Percentiles rank a stretch among this genome's conserved stretches.
Evolutionary conservation across 1,284 basidiomycete genomes (phyloP).

Genomic region (Ustilago trichophora): DNA sequence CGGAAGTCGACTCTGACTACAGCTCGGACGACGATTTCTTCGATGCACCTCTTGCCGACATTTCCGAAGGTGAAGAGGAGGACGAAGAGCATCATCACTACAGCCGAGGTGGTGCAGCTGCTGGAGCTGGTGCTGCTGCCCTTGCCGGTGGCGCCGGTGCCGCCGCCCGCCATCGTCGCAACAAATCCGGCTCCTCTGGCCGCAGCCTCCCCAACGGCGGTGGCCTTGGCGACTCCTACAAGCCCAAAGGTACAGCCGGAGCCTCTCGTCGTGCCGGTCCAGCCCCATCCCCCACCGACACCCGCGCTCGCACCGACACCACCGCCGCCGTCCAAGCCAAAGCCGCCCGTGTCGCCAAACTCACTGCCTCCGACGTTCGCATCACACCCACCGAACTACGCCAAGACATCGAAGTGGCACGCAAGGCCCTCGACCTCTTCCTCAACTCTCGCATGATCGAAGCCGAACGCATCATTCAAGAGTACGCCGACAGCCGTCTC

Average conservation of each 20-base stretch:
- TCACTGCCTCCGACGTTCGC: conserved; percentile 52
- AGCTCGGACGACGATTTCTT: conserved; percentile 52
- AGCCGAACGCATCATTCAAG: conserved; percentile 59
- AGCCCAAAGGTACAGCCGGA: conserved; percentile 41
- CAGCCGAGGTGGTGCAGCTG: conserved; percentile 10
- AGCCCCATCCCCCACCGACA: conserved; percentile 25
- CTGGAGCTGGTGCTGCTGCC: conserved; percentile 11
- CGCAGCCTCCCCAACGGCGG: conserved; percentile 6
- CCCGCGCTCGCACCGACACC: conserved; percentile 43
- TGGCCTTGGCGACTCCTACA: conserved; percentile 15
- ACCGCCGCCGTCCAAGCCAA: conserved; percentile 52
- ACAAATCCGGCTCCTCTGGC: conserved; percentile 23
- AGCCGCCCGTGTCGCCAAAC: conserved; percentile 55
- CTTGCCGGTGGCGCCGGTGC: conserved; percentile 15
- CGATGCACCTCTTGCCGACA: conserved; percentile 58
- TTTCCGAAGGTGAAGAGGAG: conserved; percentile 55
- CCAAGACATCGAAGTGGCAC: conserved; percentile 53
- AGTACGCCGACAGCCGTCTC: conserved; percentile 54
- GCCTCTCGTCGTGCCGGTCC: conserved; percentile 44
- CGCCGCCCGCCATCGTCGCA: conserved; percentile 24
- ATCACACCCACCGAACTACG: conserved; percentile 45
- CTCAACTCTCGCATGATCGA: conserved; percentile 65
- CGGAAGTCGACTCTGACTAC: conserved; percentile 12
- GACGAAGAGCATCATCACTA: conserved; percentile 31
- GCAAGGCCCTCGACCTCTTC: conserved; percentile 62